Percentiles rank a stretch among this genome's conserved stretches.
These are phyloP conservation scores for Papiliotrema fonsecae DNA, from an alignment of 1,284 basidiomycete genomes.

Conservation along the genomic window DNA sequence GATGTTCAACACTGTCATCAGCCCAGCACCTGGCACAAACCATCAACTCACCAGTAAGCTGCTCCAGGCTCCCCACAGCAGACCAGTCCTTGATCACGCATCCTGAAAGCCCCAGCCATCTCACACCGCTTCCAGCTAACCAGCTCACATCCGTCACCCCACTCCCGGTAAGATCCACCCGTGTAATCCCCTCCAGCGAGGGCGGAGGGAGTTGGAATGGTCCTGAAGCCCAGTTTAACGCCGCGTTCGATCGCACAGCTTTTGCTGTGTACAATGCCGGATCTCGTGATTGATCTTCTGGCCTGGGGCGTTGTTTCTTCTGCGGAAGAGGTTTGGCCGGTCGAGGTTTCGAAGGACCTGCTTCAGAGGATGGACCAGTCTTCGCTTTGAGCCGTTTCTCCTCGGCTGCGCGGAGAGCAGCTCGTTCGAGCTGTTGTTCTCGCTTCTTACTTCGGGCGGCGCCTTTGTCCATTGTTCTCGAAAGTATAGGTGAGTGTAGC, in stretches of 20 bases:
- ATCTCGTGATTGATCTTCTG: constrained; percentile 12
- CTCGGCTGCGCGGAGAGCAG: not conserved
- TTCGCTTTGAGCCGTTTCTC: not conserved
- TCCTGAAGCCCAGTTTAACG: constrained; percentile 30
- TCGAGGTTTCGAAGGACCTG: constrained; percentile 5
- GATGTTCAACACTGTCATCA: constrained; percentile 37
- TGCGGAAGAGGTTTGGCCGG: not conserved
- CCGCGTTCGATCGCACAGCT: constrained; percentile 35
- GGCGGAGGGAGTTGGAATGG: constrained; percentile 36
- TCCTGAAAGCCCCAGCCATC: constrained; percentile 39
- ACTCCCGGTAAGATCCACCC: constrained; percentile 38
- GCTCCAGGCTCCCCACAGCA: constrained; percentile 26
- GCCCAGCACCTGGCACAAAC: not conserved
- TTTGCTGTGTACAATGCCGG: constrained; percentile 37
- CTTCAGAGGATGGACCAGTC: not conserved
- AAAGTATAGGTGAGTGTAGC: not conserved
- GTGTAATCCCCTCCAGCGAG: constrained; percentile 22
- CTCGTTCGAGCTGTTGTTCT: constrained; percentile 3
- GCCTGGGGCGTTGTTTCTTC: constrained; percentile 1
- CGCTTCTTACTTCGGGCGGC: constrained; percentile 39
- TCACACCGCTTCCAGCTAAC: constrained; percentile 26
- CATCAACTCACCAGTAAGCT: constrained; percentile 29
- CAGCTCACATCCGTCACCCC: constrained; percentile 32
- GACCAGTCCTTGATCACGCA: constrained; percentile 39
- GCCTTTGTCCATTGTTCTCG: constrained; percentile 39